Evolutionary conservation across 805 yeast genomes (phyloP).

Genomic region (Ogataea paradorogensis): DNA sequence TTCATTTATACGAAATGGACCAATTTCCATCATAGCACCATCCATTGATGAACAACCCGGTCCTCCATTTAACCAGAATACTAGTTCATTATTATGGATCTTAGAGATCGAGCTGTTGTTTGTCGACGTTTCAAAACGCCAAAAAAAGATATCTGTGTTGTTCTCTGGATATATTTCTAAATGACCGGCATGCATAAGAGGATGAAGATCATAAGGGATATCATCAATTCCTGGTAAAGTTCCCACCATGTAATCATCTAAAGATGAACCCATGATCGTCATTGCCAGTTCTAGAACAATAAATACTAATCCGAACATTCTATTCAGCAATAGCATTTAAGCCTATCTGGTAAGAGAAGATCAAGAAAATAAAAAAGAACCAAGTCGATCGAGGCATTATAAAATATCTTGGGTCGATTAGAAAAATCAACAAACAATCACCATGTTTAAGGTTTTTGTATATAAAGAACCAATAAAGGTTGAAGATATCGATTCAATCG

Average conservation of each 20-base stretch:
- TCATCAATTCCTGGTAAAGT: constrained; percentile 29
- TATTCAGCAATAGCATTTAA: constrained; percentile 1
- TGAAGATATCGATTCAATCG: constrained; percentile 1
- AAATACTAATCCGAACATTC: constrained; percentile 2
- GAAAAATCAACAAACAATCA: neutral
- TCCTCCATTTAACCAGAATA: constrained; percentile 95
- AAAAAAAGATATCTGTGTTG: constrained; percentile 66
- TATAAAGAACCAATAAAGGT: neutral
- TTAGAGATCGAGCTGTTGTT: constrained; percentile 1
- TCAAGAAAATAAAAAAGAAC: neutral
- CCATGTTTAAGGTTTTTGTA: constrained; percentile 7
- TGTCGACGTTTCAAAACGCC: constrained; percentile 51
- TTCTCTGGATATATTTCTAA: constrained; percentile 52
- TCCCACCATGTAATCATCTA: constrained; percentile 18
- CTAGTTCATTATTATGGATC: constrained; percentile 38
- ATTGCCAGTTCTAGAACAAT: neutral
- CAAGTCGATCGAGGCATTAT: neutral
- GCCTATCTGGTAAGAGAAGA: constrained; percentile 3
- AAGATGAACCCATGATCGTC: neutral
- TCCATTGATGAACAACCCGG: constrained; percentile 99
- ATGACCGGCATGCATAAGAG: constrained; percentile 65
- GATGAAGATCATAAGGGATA: constrained; percentile 31
- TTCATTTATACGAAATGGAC: constrained; percentile 69
- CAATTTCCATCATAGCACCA: constrained; percentile 90
- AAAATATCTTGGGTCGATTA: neutral